Evolutionary conservation across 192 early-diverging fungal species (phyloP), one percentile per base, ranked within the genome.

Genomic region (Backusella luteola): DNA sequence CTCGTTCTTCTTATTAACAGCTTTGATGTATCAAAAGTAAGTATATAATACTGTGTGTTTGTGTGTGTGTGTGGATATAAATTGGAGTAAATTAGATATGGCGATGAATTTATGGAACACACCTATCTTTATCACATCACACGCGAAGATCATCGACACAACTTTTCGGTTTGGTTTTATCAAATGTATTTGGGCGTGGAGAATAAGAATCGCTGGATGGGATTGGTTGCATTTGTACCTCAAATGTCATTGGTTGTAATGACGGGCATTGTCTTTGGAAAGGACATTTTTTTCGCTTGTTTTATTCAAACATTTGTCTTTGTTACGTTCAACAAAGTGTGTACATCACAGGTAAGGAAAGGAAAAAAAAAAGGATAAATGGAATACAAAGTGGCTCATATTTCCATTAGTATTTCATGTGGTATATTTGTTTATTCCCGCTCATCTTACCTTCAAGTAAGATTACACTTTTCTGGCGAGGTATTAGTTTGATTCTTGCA

Each of bases 101-200:
- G 94, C 23, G 63, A 86, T 67, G 93, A 95, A 73, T 98, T 99
- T 80, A 66, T 99, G 36, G 83, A 96, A 36, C 91, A 98, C 73
- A 96, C 96, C 0, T 98, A 96, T 77, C 73, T 98, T 38, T 99
- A 98, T 76, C 98, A 99, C 82, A 79, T 98, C 53, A 94, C 90
- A 0, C 93, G 98, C 77, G 95, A 95, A 82, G 98, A 99, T 83
- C 98, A 98, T 76, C 93, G 98, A 4, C 98, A 99, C 86, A 99
- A 99, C 85, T 99, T 98, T 81, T 98, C 97, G 1, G 79, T 94
- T 56, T 99, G 97, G 90, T 99, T 97, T 74, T 95, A 98, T 76
- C 91, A 95, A 46, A 94, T 99, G 38, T 99, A 99, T 72, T 85
- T 99, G 32, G 87, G 86, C 0, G 91, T 92, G 76, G 80, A 78